Evolutionary conservation across 2,329 filamentous ascomycete genomes (phyloP).

Genomic region (Diaporthe destruens): DNA sequence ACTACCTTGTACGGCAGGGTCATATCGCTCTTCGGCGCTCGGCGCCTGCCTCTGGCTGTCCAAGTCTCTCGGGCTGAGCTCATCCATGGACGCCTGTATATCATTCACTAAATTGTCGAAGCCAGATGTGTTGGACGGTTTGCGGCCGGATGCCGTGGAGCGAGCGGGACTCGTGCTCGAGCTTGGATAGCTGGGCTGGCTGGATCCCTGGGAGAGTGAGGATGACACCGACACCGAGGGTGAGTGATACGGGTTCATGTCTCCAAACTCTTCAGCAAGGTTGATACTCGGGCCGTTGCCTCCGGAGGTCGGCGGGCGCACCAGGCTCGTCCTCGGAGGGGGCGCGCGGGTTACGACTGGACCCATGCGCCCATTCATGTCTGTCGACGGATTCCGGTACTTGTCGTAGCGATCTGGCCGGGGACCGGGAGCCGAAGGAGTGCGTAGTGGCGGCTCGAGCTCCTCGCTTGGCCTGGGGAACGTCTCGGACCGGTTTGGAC

Average conservation of each 20-base stretch:
- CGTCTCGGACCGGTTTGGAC: conserved; percentile 63
- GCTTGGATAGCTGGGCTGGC: conserved; percentile 67
- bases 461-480: conserved; percentile 60
- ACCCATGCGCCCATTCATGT: conserved; percentile 49
- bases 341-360: conserved; percentile 65
- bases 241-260: conserved; percentile 74
- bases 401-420: conserved; percentile 56
- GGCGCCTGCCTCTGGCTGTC: conserved; percentile 43
- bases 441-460: conserved; percentile 56
- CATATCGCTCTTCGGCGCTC: conserved; percentile 46
- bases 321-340: conserved; percentile 64
- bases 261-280: conserved; percentile 70
- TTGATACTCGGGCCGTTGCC: conserved; percentile 62
- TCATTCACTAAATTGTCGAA: conserved; percentile 69
- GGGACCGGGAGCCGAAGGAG: conserved; percentile 62
- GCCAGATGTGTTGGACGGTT: conserved; percentile 58
- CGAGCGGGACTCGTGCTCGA: conserved; percentile 69
- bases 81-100: conserved; percentile 64
- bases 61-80: conserved; percentile 50
- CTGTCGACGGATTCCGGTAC: conserved; percentile 48
- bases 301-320: conserved; percentile 57
- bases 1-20: conserved; percentile 48
- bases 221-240: conserved; percentile 75
- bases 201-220: conserved; percentile 63
- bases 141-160: conserved; percentile 53